These are phyloP conservation scores for Penicillium sp. DNA, from an alignment of 2,329 filamentous ascomycete genomes.

Conservation along the genomic window DNA sequence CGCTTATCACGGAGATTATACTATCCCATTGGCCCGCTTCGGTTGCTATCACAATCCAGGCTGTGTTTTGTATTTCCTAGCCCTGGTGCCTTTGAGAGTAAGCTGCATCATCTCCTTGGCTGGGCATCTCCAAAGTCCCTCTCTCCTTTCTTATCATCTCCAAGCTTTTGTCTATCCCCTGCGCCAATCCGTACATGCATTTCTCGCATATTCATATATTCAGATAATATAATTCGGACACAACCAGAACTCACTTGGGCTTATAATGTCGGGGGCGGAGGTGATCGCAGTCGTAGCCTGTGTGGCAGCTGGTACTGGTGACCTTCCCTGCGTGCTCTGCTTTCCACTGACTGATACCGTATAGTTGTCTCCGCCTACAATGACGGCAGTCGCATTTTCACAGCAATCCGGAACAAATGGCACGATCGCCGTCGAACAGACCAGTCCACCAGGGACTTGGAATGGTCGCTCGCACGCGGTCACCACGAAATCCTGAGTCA, in stretches of 20 bases:
- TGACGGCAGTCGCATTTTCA: constrained; percentile 33
- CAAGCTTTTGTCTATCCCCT: not conserved
- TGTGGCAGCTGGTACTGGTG: constrained; percentile 24
- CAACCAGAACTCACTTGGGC: not conserved
- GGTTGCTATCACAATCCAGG: constrained; percentile 1
- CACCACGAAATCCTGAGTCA: constrained; percentile 37
- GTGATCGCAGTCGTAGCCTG: constrained; percentile 25
- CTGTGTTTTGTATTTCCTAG: not conserved
- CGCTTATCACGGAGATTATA: constrained; percentile 2
- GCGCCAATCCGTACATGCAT: not conserved
- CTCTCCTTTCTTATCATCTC: not conserved
- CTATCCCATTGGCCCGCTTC: not conserved
- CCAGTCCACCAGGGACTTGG: constrained; percentile 29
- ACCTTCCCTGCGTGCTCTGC: not conserved
- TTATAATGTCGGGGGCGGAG: constrained; percentile 23
- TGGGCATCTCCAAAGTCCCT: too few relatives aligned
- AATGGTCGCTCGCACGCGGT: constrained; percentile 39
- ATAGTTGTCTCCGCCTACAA: constrained; percentile 35
- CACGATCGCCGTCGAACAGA: constrained; percentile 22
- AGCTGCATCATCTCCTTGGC: not conserved
- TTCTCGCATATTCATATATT: not conserved
- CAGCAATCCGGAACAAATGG: constrained; percentile 29
- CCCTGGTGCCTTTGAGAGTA: not conserved
- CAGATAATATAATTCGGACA: not conserved
- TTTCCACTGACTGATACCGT: not conserved